Evolutionary conservation across 768 basidiomycete genomes (phyloP).

Genomic region (Russula abietina): DNA sequence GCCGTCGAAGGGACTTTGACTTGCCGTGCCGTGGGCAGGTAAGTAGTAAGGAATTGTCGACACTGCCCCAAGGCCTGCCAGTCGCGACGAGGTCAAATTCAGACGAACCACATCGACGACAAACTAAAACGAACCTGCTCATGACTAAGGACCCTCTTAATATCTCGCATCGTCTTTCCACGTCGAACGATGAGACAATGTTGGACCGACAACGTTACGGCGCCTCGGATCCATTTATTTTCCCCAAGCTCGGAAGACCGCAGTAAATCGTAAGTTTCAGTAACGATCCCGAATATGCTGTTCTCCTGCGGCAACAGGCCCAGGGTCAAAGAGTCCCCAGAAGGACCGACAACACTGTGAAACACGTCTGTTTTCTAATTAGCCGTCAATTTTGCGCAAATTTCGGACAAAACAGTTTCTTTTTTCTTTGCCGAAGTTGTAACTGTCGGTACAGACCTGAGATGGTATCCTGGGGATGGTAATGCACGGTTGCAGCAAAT

Average conservation of each 20-base stretch:
- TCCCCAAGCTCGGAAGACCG: constrained; percentile 38
- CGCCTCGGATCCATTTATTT: constrained; percentile 52
- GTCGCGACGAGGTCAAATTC: background rate
- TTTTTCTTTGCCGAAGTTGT: background rate
- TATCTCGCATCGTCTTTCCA: constrained; percentile 50
- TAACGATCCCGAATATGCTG: constrained; percentile 63
- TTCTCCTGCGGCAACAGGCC: constrained; percentile 82
- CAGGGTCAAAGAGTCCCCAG: constrained; percentile 32
- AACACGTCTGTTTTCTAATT: constrained; percentile 50
- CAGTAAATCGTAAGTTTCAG: constrained; percentile 67
- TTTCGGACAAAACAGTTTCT: background rate
- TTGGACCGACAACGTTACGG: constrained; percentile 51
- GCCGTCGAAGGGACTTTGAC: constrained; percentile 69
- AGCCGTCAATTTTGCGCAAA: background rate
- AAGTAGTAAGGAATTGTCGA: constrained; percentile 46
- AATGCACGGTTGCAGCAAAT: constrained; percentile 44
- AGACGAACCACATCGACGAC: background rate
- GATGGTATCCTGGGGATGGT: constrained; percentile 25
- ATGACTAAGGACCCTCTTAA: constrained; percentile 64
- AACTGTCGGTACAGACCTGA: constrained; percentile 26
- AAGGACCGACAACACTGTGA: constrained; percentile 43
- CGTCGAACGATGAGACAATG: constrained; percentile 63
- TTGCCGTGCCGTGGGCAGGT: constrained; percentile 47
- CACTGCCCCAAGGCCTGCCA: constrained; percentile 75
- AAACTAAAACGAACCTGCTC: constrained; percentile 52